Evolutionary conservation across 805 yeast genomes (phyloP), one percentile per base, ranked within the genome.

Genomic region (Candida tammaniensis): DNA sequence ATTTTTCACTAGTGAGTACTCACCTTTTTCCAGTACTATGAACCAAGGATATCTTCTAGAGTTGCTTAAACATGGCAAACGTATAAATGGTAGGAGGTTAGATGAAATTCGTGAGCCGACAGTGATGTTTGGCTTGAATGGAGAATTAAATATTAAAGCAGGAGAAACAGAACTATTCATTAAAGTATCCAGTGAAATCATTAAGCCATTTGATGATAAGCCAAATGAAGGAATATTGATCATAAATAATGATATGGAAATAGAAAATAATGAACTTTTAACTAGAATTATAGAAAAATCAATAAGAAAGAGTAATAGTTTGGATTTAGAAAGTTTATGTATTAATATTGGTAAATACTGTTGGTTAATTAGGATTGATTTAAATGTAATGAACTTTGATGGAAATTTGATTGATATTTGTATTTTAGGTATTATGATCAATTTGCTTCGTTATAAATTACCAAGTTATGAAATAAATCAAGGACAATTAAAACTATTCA

Each of bases 401-500:
- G 98, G 98, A 26, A 94, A 94, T 13, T 73, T 93, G 30, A 80
- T 89, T 25, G 98, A 93, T 57, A 84, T 87, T 5, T 82, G 91
- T 26, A 86, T 96, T 60, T 71, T 88, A 36, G 98, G 93, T 0
- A 96, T 87, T 6, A 82, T 87, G 74, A 76, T 91, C 6, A 95
- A 86, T 0, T 66, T 93, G 35, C 68, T 81, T 45, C 96, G 89
- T 55, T 93, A 78, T 59, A 76, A 75, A 36, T 81, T 85, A 48
- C 95, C 95, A 8, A 96, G 89, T 57, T 74, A 87, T 20, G 75
- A 88, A 2, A 46, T 55, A 13, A 29, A 35, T 18, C 27, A 36
- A 12, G 39, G 38, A 2, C 25, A 27, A 24, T 64, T 86, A 8
- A 71, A 82, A 8, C 68, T 91, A 0, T 93, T 86, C 52, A 74